Base-by-base conservation (phyloP, 2,329 filamentous ascomycete species). In the Penicillium sp. region DNA sequence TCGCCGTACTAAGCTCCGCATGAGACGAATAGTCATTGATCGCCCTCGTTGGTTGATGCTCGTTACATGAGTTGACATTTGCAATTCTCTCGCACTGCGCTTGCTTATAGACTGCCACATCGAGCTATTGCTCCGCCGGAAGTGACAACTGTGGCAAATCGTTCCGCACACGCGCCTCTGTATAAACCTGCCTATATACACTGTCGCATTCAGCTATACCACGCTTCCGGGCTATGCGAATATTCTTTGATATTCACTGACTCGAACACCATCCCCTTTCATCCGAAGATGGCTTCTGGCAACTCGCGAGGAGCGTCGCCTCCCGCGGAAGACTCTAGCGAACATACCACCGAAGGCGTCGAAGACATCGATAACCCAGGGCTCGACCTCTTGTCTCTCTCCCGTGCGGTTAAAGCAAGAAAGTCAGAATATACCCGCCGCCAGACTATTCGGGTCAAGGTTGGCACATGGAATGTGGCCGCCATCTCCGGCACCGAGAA, bases 401-500 rank as follows among this genome's bases (percentile, higher is more conserved):
- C 79, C 2, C 78, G 81, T 47, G 81, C 79, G 2, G 71, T 97
- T 35, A 82, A 87, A 66, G 85, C 88, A 35, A 83, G 94, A 48
- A 83, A 86, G 63, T 75, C 82, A 44, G 92, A 97, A 69, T 99
- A 92, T 69, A 87, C 88, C 24, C 83, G 85, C 33, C 82, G 85
- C 39, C 86, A 86, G 68, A 81, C 81, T 45, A 83, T 96, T 61
- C 86, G 86, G 58, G 82, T 99, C 71, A 96, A 96, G 73, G 81
- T 99, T 46, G 94, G 92, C 38, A 88, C 89, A 0, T 99, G 94
- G 94, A 99, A 99, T 72, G 90, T 96, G 14, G 94, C 91, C 4
- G 86, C 87, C 1, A 86, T 88, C 58, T 84, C 89, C 11, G 90
- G 89, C 22, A 91, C 90, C 0, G 91, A 96, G 70, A 89, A 90